Evolutionary conservation across 495 filamentous ascomycete species (phyloP).

Genomic region (Thozetella sp.): DNA sequence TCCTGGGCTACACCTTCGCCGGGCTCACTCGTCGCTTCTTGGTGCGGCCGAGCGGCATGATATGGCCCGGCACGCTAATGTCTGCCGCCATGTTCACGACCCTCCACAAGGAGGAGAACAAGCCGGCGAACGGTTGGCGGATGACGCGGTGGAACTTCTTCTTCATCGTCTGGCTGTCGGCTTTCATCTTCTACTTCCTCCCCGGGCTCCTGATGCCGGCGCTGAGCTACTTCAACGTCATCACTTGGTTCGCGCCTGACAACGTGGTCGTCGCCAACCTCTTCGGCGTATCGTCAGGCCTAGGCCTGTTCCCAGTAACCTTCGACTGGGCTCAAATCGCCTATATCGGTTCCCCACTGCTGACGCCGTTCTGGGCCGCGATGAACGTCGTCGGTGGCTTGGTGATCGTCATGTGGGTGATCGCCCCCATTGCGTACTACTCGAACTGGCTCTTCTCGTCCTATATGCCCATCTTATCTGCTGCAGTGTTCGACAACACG

Average conservation of each 20-base stretch:
- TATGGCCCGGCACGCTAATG: slow-evolving; percentile 88
- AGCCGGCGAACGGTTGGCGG: slow-evolving; percentile 79
- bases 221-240: slow-evolving; percentile 85
- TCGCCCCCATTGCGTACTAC: slow-evolving; percentile 83
- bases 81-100: slow-evolving; percentile 87
- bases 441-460: slow-evolving; percentile 74
- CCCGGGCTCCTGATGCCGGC: slow-evolving; percentile 85
- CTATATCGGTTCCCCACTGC: slow-evolving; percentile 83
- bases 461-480: slow-evolving; percentile 79
- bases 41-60: slow-evolving; percentile 86
- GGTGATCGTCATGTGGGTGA: slow-evolving; percentile 85
- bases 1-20: slow-evolving; percentile 82
- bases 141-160: slow-evolving; percentile 86
- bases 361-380: slow-evolving; percentile 91
- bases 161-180: slow-evolving; percentile 64
- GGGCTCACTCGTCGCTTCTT: slow-evolving; percentile 76
- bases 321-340: slow-evolving; percentile 96
- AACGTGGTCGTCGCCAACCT: slow-evolving; percentile 78
- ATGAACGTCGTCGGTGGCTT: slow-evolving; percentile 86
- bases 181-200: slow-evolving; percentile 79
- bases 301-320: slow-evolving; percentile 84
- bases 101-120: slow-evolving; percentile 81
- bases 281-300: slow-evolving; percentile 82
- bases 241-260: slow-evolving; percentile 87
- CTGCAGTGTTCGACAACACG: slow-evolving; percentile 80